Evolutionary conservation across 768 basidiomycete species (phyloP), one percentile per base, ranked within the genome.

Genomic region (Mycena belliarum): DNA sequence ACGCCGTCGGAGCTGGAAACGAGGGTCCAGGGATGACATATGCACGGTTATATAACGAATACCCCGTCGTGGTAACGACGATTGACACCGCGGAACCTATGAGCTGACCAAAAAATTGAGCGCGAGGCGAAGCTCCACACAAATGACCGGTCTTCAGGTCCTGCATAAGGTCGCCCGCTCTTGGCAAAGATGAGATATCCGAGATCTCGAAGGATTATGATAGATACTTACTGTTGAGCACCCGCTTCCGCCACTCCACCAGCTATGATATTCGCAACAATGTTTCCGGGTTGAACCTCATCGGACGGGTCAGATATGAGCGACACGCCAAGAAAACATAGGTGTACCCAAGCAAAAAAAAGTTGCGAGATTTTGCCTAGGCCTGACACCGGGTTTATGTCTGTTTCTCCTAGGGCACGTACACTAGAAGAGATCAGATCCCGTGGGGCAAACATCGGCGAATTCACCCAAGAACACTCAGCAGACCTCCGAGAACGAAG

Each of bases 81-180:
- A 98, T 94, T 9, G 91, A 93, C 6, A 96, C 80, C 1, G 87
- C 82, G 10, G 91, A 93, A 32, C 96, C 96, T 53, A 98, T 88
- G 47, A 98, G 77, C 71, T 98, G 93, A 10, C 93, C 93, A 65
- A 87, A 95, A 70, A 98, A 97, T 68, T 96, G 96, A 2, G 93
- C 93, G 65, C 93, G 80, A 45, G 96, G 96, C 23, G 94, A 95
- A 10, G 95, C 95, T 61, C 81, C 83, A 52, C 93, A 83, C n/a
- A 98, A 76, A 71, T 97, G 93, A 0, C 96, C 96, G 3, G 96
- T 97, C 75, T 98, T 98, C 57, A 98, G 77, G 72, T 98, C 96
- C 75, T 98, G 96, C 96, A 98, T 98, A 10, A 98, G 83, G 69
- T 98, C 96, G 16, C 95, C 96, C 8, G 95, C 94, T 71, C 92